Evolutionary conservation across 2,329 filamentous ascomycete species (phyloP).

Genomic region (Xylaria sp.): DNA sequence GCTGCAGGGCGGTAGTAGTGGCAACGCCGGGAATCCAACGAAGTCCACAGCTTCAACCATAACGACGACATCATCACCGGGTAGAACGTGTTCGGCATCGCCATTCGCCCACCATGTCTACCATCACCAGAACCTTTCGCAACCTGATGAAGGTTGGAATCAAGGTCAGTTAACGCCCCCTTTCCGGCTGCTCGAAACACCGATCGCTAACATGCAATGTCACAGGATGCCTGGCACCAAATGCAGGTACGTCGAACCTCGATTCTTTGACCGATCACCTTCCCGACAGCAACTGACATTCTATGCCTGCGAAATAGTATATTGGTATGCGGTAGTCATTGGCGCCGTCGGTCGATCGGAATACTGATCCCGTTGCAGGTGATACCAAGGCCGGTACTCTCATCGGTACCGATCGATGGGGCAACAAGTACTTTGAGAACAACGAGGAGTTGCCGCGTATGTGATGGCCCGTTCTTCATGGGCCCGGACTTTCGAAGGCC

Average conservation of each 20-base stretch:
- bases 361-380: conserved; percentile 47
- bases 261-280: conserved; percentile 25
- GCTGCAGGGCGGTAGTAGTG: conserved; percentile 8
- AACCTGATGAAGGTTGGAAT: conserved; percentile 84
- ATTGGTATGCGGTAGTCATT: conserved; percentile 42
- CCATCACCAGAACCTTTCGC: conserved; percentile 74
- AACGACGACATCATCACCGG: conserved; percentile 18
- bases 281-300: conserved; percentile 24
- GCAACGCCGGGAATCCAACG: conserved; percentile 6
- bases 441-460: conserved; percentile 83
- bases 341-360: not conserved
- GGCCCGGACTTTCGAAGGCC: not conserved
- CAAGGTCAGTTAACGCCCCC: conserved; percentile 55
- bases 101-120: conserved; percentile 69
- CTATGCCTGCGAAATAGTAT: conserved; percentile 39
- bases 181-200: not conserved
- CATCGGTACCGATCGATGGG: conserved; percentile 79
- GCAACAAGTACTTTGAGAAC: conserved; percentile 99
- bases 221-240: conserved; percentile 83
- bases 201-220: conserved; percentile 34
- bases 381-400: conserved; percentile 92
- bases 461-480: conserved; percentile 28
- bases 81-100: conserved; percentile 6
- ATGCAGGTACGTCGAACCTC: conserved; percentile 66
- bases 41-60: conserved; percentile 12